Conservation (phyloP, 352 stramenopile genomes). For the Phytophthora citrophthora region DNA sequence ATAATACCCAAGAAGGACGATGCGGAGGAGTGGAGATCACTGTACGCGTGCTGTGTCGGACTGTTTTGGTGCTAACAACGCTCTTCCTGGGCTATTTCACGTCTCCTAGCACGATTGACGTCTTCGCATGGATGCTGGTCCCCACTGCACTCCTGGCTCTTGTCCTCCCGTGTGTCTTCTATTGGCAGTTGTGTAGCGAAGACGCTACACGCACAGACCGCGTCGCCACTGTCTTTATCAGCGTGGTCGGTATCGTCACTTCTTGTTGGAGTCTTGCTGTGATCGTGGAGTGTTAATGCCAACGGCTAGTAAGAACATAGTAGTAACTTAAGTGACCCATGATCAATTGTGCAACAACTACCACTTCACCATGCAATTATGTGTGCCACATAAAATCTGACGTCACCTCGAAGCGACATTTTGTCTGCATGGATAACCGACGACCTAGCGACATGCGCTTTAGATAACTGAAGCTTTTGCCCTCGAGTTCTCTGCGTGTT, state of each 20-base stretch:
- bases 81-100: constrained; percentile 61
- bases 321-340: constrained; percentile 23
- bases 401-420: constrained; percentile 20
- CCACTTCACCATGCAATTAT: background rate
- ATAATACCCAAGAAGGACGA: constrained; percentile 20
- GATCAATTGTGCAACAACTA: background rate
- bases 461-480: background rate
- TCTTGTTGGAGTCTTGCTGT: constrained; percentile 57
- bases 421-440: background rate
- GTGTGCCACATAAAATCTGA: background rate
- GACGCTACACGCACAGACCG: constrained; percentile 56
- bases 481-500: background rate
- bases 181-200: constrained; percentile 73
- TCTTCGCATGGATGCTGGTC: constrained; percentile 74
- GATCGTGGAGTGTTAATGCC: constrained; percentile 43
- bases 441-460: constrained; percentile 7
- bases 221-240: constrained; percentile 46
- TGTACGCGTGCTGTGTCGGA: constrained; percentile 58
- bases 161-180: constrained; percentile 72
- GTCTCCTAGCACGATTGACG: constrained; percentile 56
- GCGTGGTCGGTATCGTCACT: constrained; percentile 55
- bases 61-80: constrained; percentile 55
- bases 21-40: constrained; percentile 36
- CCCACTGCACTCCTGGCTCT: constrained; percentile 64
- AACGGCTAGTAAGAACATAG: background rate